phyloP scores from a whole-genome alignment of 176 grass and related monocot genomes.

The Ensete ventricosum region DNA sequence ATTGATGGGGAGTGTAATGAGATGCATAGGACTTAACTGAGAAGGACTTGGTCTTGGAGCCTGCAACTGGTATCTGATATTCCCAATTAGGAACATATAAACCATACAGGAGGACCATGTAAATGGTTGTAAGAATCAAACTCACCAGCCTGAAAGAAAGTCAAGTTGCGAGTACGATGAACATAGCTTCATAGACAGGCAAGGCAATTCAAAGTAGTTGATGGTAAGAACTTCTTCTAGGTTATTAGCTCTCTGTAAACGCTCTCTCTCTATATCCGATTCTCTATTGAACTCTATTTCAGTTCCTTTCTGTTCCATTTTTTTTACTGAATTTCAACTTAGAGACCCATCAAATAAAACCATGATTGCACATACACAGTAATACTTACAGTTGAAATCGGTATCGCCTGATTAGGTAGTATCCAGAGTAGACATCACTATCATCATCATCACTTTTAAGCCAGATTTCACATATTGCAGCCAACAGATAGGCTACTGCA shows the following conservation, averaged over 20 bases:
- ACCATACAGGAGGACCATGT: constrained; percentile 42
- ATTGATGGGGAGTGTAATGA: not conserved
- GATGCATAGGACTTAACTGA: constrained; percentile 20
- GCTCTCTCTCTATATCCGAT: too few species aligned
- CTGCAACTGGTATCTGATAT: constrained; percentile 24
- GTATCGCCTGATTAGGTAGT: constrained; percentile 31
- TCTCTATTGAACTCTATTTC: too few species aligned
- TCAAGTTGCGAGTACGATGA: not conserved
- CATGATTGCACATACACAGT: not conserved
- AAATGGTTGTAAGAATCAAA: constrained; percentile 40
- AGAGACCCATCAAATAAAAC: not conserved
- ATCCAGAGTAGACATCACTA: constrained; percentile 19
- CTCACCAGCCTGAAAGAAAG: constrained; percentile 36
- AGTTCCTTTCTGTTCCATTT: too few species aligned
- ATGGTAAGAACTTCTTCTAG: too few species aligned
- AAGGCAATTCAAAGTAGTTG: too few species aligned
- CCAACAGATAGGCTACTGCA: constrained; percentile 48
- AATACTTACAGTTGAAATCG: constrained; percentile 49
- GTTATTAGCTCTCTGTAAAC: too few species aligned
- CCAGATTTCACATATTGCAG: constrained; percentile 73
- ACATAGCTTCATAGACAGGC: too few species aligned
- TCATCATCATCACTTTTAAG: constrained; percentile 21
- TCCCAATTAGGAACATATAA: constrained; percentile 59
- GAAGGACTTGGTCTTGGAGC: constrained; percentile 22
- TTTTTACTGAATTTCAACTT: too few species aligned